These are phyloP conservation scores for Castanea mollissima DNA, from an alignment of 306 rosid species.

Conservation along the genomic window DNA sequence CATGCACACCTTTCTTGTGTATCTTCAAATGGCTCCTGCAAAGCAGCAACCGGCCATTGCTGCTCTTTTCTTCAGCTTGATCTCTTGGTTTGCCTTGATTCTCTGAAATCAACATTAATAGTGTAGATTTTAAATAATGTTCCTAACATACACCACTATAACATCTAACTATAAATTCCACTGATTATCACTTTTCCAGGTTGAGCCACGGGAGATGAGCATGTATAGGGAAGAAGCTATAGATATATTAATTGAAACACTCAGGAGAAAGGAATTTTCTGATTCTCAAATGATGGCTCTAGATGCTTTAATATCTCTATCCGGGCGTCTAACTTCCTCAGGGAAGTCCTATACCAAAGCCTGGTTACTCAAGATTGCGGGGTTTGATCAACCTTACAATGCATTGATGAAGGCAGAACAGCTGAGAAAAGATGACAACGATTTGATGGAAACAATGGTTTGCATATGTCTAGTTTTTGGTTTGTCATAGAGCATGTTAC, in stretches of 20 bases:
- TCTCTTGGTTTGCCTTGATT: slow-evolving; percentile 66
- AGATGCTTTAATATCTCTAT: slow-evolving; percentile 66
- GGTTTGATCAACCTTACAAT: slow-evolving; percentile 76
- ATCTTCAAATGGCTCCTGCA: slow-evolving; percentile 96
- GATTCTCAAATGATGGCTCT: slow-evolving; percentile 63
- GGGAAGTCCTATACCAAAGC: slow-evolving; percentile 76
- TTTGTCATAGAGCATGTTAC: slow-evolving; percentile 21
- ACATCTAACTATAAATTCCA: slow-evolving; percentile 12
- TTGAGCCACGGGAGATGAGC: slow-evolving; percentile 92
- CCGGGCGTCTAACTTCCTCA: slow-evolving; percentile 64
- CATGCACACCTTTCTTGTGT: slow-evolving; percentile 82
- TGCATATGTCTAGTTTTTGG: slow-evolving; percentile 16
- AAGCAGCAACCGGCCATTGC: slow-evolving; percentile 72
- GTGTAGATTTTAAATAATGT: slow-evolving; percentile 1
- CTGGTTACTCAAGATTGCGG: slow-evolving; percentile 84
- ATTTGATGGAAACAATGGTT: slow-evolving; percentile 67
- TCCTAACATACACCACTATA: background rate
- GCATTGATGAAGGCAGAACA: slow-evolving; percentile 63
- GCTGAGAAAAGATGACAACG: slow-evolving; percentile 39
- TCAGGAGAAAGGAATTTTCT: slow-evolving; percentile 64
- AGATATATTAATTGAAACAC: slow-evolving; percentile 73
- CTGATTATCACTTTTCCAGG: slow-evolving; percentile 41
- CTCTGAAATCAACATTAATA: background rate
- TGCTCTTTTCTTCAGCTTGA: slow-evolving; percentile 92
- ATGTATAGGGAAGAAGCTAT: slow-evolving; percentile 90